Conservation (phyloP, 208 protist genomes). For the Leishmania mexicana region DNA sequence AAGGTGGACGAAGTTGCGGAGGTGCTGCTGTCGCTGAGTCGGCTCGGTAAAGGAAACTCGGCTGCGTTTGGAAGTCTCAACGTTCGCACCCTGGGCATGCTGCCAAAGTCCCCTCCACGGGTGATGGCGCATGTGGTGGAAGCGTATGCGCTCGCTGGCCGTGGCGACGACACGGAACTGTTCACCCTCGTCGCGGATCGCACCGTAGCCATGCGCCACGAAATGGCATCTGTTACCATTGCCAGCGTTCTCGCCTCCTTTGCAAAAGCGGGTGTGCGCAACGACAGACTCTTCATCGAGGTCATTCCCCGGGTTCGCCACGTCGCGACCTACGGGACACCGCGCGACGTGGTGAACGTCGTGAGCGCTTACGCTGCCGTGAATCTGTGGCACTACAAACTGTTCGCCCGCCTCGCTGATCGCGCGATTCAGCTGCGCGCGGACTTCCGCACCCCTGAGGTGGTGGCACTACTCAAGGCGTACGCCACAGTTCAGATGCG, state of each 20-base stretch:
- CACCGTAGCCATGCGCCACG: slow-evolving; percentile 50
- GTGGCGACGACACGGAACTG: slow-evolving; percentile 56
- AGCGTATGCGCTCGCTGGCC: slow-evolving; percentile 51
- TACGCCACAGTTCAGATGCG: slow-evolving; percentile 83
- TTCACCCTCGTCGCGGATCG: slow-evolving; percentile 79
- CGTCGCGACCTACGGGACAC: slow-evolving; percentile 78
- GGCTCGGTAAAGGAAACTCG: slow-evolving; percentile 29
- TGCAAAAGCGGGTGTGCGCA: slow-evolving; percentile 49
- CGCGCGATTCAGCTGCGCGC: slow-evolving; percentile 67
- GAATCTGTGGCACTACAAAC: slow-evolving; percentile 88
- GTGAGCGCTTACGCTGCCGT: slow-evolving; percentile 77
- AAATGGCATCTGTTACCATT: slow-evolving; percentile 70
- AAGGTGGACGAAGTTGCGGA: slow-evolving; percentile 57
- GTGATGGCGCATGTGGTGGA: slow-evolving; percentile 53
- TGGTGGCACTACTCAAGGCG: slow-evolving; percentile 51
- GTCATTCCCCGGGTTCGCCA: slow-evolving; percentile 78
- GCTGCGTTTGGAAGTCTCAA: slow-evolving; percentile 34
- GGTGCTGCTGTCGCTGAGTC: slow-evolving; percentile 67
- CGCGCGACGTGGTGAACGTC: slow-evolving; percentile 71
- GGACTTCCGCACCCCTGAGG: slow-evolving; percentile 50
- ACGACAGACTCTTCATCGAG: slow-evolving; percentile 86
- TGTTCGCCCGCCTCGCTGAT: slow-evolving; percentile 82
- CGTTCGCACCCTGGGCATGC: slow-evolving; percentile 51
- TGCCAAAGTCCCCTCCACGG: slow-evolving; percentile 51
- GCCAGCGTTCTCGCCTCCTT: slow-evolving; percentile 74